A percentile compares a stretch with the other conserved stretches of the same genome.
Conservation (phyloP, 768 basidiomycete genomes). For the Serendipita vermifera region DNA sequence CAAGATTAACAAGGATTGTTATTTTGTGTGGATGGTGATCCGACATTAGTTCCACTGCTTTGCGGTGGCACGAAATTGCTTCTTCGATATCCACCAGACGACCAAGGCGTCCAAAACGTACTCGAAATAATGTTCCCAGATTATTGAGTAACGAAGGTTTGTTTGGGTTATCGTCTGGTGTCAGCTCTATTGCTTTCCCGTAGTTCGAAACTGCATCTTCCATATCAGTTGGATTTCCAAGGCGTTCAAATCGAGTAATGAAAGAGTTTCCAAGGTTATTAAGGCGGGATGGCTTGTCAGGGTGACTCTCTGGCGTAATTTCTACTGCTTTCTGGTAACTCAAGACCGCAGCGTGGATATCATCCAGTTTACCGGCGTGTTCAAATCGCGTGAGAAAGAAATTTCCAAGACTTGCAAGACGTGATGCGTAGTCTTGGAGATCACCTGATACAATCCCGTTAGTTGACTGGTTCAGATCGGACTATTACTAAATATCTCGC, state of each 20-base stretch:
- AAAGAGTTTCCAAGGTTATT: conserved; percentile 13
- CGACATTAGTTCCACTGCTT: conserved; percentile 12
- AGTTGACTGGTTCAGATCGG: too few species aligned
- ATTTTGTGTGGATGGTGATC: conserved; percentile 12
- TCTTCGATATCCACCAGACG: conserved; percentile 11
- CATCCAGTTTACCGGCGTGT: not conserved
- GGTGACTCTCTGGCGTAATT: conserved; percentile 12
- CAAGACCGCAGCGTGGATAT: conserved; percentile 13
- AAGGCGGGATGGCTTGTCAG: conserved; percentile 7
- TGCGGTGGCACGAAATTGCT: not conserved
- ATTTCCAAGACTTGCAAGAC: conserved; percentile 13
- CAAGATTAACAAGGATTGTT: conserved; percentile 11
- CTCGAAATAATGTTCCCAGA: conserved; percentile 8
- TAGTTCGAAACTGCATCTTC: not conserved
- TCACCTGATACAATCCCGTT: too few species aligned
- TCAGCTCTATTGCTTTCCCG: conserved; percentile 8
- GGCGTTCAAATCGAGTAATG: conserved; percentile 8
- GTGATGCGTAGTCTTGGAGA: conserved; percentile 7
- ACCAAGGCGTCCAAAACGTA: conserved; percentile 13
- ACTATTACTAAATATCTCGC: too few species aligned
- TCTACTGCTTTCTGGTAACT: conserved; percentile 4
- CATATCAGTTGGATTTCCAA: conserved; percentile 6
- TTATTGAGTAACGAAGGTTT: conserved; percentile 11
- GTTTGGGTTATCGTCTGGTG: conserved; percentile 11
- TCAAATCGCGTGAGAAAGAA: conserved; percentile 7